Evolutionary conservation across 2,329 filamentous ascomycete genomes (phyloP).

Genomic region (Xylariaceae sp.): DNA sequence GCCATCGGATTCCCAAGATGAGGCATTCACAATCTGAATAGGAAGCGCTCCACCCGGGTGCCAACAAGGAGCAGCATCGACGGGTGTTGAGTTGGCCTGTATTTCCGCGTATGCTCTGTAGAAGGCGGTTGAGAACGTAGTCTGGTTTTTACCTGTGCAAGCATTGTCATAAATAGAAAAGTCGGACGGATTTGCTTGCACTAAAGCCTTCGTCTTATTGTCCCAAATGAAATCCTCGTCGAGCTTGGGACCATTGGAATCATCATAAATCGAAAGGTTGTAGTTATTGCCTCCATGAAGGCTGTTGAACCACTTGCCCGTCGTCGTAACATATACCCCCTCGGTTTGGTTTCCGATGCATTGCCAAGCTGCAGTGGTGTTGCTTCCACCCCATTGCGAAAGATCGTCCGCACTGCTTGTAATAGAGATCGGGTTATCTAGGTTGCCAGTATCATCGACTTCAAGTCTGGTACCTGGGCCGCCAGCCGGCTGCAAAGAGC

Average conservation of each 20-base stretch:
- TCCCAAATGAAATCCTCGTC: conserved; percentile 30
- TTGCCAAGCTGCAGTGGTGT: conserved; percentile 35
- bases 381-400: conserved; percentile 5
- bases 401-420: no score
- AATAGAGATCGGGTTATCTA: no score
- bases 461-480: not conserved
- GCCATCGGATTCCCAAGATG: conserved; percentile 34
- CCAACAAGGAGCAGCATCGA: conserved; percentile 40
- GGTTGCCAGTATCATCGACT: not conserved
- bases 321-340: conserved; percentile 33
- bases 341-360: conserved; percentile 43
- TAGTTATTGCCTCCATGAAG: conserved; percentile 22
- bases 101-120: conserved; percentile 33
- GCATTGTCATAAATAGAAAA: conserved; percentile 36
- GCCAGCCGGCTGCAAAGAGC: conserved; percentile 18
- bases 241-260: conserved; percentile 34
- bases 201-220: conserved; percentile 20
- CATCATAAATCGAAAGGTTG: conserved; percentile 32
- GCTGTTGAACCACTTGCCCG: conserved; percentile 41
- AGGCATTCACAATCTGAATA: conserved; percentile 36
- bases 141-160: conserved; percentile 40
- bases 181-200: conserved; percentile 21
- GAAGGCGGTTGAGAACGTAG: conserved; percentile 39
- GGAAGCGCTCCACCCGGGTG: conserved; percentile 37
- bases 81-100: conserved; percentile 25